Evolutionary conservation across 2,329 filamentous ascomycete genomes (phyloP).

Genomic region (Verticillium alfalfae): DNA sequence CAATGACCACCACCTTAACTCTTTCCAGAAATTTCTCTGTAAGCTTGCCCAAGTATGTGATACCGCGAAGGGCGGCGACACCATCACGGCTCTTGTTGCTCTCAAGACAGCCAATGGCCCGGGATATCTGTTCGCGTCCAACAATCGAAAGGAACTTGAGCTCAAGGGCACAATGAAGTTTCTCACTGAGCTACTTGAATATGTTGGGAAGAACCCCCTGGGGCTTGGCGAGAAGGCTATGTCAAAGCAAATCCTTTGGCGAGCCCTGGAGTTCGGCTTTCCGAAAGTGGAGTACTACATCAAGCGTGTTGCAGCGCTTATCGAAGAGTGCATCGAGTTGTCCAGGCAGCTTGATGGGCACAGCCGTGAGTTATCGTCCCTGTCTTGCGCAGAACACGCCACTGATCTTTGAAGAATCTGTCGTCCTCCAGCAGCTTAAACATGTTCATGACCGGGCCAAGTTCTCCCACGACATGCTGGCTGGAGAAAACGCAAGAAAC

Average conservation of each 20-base stretch:
- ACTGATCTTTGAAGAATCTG: neutral
- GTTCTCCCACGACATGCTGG: neutral
- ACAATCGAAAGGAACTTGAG: conserved; percentile 2
- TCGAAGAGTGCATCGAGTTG: neutral
- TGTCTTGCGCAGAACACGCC: neutral
- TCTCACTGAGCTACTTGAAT: conserved; percentile 4
- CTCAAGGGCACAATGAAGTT: conserved; percentile 4
- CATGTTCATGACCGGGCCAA: neutral
- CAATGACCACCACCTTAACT: neutral
- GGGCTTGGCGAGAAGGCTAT: neutral
- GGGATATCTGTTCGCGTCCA: conserved; percentile 9
- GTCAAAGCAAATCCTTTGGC: conserved; percentile 8
- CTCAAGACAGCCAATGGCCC: conserved; percentile 2
- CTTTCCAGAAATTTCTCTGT: conserved; percentile 5
- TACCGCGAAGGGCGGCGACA: conserved; percentile 3
- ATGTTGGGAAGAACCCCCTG: conserved; percentile 5
- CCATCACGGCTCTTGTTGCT: conserved; percentile 5
- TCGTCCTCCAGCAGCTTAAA: neutral
- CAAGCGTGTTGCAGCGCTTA: neutral
- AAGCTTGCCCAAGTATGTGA: conserved; percentile 12
- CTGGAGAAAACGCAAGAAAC: neutral
- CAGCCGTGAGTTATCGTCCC: neutral
- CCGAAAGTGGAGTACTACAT: conserved; percentile 4
- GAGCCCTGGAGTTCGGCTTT: conserved; percentile 4
- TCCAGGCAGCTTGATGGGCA: neutral